A percentile compares a stretch with the other conserved stretches of the same genome.
phyloP scores from a whole-genome alignment of 2,329 filamentous ascomycete species.

The Beauveria pseudobassiana region DNA sequence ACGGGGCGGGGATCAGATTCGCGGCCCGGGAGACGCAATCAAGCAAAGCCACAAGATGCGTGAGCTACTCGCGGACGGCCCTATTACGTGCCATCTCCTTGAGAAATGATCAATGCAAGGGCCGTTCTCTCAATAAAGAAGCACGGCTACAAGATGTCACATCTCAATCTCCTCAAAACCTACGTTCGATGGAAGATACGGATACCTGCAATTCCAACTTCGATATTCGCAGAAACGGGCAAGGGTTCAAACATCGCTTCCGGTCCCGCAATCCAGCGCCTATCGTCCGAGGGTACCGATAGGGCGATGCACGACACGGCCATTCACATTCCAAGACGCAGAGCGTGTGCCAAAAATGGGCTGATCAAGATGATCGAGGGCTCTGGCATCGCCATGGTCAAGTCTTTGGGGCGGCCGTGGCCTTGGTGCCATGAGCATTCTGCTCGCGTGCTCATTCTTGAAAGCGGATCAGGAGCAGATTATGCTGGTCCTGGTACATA shows the following conservation, averaged over 20 bases:
- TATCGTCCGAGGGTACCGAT: not conserved
- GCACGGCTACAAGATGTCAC: no score
- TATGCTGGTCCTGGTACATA: not conserved
- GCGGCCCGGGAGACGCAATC: no score
- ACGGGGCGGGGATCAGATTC: no score
- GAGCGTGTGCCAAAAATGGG: not conserved
- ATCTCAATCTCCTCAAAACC: not conserved
- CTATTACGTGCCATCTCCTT: no score
- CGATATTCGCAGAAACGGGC: not conserved
- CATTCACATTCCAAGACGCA: not conserved
- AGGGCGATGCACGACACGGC: not conserved
- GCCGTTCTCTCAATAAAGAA: no score
- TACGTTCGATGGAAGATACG: not conserved
- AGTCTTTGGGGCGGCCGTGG: not conserved
- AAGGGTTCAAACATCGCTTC: not conserved
- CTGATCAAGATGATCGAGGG: not conserved
- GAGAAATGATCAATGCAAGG: no score
- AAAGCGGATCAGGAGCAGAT: not conserved
- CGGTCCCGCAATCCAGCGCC: not conserved
- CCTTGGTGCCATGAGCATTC: not conserved
- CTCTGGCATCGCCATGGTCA: not conserved
- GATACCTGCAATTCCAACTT: not conserved
- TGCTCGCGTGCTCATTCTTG: slow-evolving; percentile 5
- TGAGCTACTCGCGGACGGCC: no score
- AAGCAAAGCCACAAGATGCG: no score